Conservation (phyloP, 352 stramenopile genomes). For the Phytophthora foliorum region DNA sequence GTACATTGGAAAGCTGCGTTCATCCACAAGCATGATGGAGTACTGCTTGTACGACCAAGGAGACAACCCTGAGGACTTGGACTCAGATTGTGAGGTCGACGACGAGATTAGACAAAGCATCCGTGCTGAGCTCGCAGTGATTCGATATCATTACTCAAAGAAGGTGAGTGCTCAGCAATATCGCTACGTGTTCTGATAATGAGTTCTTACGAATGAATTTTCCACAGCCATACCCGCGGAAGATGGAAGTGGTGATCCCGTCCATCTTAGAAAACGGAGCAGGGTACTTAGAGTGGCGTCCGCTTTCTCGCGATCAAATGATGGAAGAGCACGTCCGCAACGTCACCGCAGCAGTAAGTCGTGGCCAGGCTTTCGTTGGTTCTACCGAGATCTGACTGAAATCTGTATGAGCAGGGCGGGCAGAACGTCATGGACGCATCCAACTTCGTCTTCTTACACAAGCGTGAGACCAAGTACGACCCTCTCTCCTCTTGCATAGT, state of each 20-base stretch:
- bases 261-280: slow-evolving; percentile 69
- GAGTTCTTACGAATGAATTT: background rate
- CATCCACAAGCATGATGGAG: slow-evolving; percentile 84
- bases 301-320: slow-evolving; percentile 78
- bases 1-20: slow-evolving; percentile 90
- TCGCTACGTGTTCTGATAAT: background rate
- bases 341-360: slow-evolving; percentile 66
- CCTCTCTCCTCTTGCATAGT: slow-evolving; percentile 93
- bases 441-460: slow-evolving; percentile 88
- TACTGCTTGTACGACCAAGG: slow-evolving; percentile 89
- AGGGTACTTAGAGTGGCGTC: slow-evolving; percentile 77
- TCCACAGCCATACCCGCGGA: slow-evolving; percentile 70
- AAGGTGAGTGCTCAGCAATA: slow-evolving; percentile 50
- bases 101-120: slow-evolving; percentile 83
- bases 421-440: slow-evolving; percentile 85
- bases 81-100: slow-evolving; percentile 84
- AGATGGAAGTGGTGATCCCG: slow-evolving; percentile 89
- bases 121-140: slow-evolving; percentile 74
- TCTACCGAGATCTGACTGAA: background rate
- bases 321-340: slow-evolving; percentile 80
- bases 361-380: background rate
- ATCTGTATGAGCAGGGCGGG: slow-evolving; percentile 49
- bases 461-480: slow-evolving; percentile 92
- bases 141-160: slow-evolving; percentile 78
- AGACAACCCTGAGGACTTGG: slow-evolving; percentile 86